Evolutionary conservation across 2,329 filamentous ascomycete species (phyloP), one percentile per base, ranked within the genome.

Genomic region (Gyromitra esculenta): DNA sequence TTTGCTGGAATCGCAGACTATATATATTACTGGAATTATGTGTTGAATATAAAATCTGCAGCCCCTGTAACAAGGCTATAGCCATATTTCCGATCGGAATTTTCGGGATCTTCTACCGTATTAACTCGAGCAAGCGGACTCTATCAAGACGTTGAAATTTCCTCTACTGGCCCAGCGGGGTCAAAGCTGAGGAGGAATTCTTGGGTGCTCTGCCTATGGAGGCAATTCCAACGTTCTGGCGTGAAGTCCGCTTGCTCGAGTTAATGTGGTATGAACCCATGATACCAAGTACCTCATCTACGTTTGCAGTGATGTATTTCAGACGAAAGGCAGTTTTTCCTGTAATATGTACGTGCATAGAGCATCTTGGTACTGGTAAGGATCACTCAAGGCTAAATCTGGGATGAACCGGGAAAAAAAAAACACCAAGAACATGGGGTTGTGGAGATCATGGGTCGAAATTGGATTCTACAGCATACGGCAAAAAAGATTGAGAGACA

Each of bases 321-420:
- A 43, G 57, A 21, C 45, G 5, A 70, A 63, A 56, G 35, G 64
- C 64, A 45, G 35, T 25, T 43, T 65, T 65, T 65, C 7, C 45
- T 45, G 25, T 13, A 65, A 39, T 50, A 39, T 65, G 8, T 39
- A 52, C 21, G 8, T 52, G 25, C 43, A 52, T 13, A 65, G 13
- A 48, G 15, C 25, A 65, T 39, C 43, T n/a, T 21, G 15, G 62
- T 18, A 64, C 13, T 13, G 15, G 62, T 18, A 64, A 21, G 8
- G 37, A 37, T 54, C 48, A 25, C 57, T 63, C 35, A 15, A 43
- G 68, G 57, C 59, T 64, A 72, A 72, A 56, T 18, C n/a, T 45
- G 11, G 39, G 56, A 45, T 69, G 54, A 21, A 56, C 37, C 37
- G 59, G 48, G 68, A 37, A 57, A 71, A 56, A 71, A 56, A 31